Evolutionary conservation across 2,329 filamentous ascomycete species (phyloP).

Genomic region (Monilinia polystroma): DNA sequence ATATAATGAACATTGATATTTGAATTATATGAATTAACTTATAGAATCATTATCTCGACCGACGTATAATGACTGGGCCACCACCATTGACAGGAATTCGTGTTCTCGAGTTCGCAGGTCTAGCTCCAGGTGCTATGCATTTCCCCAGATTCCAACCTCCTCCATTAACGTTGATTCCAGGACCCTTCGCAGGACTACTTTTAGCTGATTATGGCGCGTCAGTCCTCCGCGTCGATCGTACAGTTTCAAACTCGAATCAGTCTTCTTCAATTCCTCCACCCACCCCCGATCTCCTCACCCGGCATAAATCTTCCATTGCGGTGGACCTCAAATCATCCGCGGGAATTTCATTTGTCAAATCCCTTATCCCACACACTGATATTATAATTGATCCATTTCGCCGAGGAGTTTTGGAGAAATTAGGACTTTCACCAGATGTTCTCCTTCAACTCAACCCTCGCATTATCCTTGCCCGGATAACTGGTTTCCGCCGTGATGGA

Average conservation of each 20-base stretch:
- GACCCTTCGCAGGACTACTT: slow-evolving; percentile 83
- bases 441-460: slow-evolving; percentile 68
- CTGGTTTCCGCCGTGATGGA: slow-evolving; percentile 84
- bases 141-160: slow-evolving; percentile 38
- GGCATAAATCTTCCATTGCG: slow-evolving; percentile 76
- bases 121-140: slow-evolving; percentile 54
- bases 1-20: not conserved
- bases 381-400: slow-evolving; percentile 92
- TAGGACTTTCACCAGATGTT: slow-evolving; percentile 69
- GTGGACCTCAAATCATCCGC: slow-evolving; percentile 71
- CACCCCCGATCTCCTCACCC: slow-evolving; percentile 70
- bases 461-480: slow-evolving; percentile 81
- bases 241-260: slow-evolving; percentile 47
- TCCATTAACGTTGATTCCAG: slow-evolving; percentile 45
- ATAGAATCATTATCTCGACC: not conserved
- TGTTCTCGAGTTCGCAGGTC: slow-evolving; percentile 65
- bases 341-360: slow-evolving; percentile 65
- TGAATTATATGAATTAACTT: not conserved
- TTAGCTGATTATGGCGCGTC: slow-evolving; percentile 87
- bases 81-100: slow-evolving; percentile 55
- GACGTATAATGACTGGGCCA: slow-evolving; percentile 31
- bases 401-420: slow-evolving; percentile 82
- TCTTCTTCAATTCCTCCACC: slow-evolving; percentile 46
- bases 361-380: slow-evolving; percentile 64
- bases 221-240: slow-evolving; percentile 81